phyloP scores from a whole-genome alignment of 2,329 filamentous ascomycete genomes.

The Blastomyces gilchristii region DNA sequence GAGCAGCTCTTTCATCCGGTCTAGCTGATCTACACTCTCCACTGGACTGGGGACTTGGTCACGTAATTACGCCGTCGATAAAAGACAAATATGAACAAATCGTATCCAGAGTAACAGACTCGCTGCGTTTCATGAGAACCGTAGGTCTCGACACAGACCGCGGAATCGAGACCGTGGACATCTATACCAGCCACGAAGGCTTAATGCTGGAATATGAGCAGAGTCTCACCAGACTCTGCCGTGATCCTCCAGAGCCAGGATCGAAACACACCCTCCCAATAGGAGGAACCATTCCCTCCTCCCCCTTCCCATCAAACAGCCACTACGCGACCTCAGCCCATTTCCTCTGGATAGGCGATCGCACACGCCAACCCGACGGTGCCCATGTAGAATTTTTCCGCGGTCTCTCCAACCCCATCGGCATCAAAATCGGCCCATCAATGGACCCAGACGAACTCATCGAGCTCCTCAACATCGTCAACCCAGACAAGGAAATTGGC shows the following conservation, averaged over 20 bases:
- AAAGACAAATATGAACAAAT: constrained; percentile 80
- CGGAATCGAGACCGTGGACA: constrained; percentile 80
- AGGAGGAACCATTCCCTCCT: constrained; percentile 18
- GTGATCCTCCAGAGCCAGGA: constrained; percentile 29
- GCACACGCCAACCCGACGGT: constrained; percentile 84
- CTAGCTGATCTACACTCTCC: constrained; percentile 90
- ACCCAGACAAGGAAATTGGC: constrained; percentile 69
- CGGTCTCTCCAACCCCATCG: constrained; percentile 89
- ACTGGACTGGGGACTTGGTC: constrained; percentile 87
- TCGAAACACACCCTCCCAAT: constrained; percentile 12
- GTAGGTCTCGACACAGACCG: constrained; percentile 80
- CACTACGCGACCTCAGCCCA: constrained; percentile 94
- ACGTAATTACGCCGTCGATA: constrained; percentile 72
- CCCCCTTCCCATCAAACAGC: constrained; percentile 40
- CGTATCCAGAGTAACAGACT: constrained; percentile 77
- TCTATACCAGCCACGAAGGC: constrained; percentile 93
- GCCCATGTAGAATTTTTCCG: constrained; percentile 97
- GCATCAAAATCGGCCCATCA: constrained; percentile 87
- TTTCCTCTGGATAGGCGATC: constrained; percentile 97
- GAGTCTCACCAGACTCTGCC: constrained; percentile 63
- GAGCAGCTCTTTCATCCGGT: constrained; percentile 71
- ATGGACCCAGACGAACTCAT: constrained; percentile 70
- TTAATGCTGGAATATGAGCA: constrained; percentile 92
- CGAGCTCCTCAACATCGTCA: constrained; percentile 69
- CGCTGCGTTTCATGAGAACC: constrained; percentile 85